Conservation (phyloP, 805 yeast genomes). For the Teunomyces gatunensis region DNA sequence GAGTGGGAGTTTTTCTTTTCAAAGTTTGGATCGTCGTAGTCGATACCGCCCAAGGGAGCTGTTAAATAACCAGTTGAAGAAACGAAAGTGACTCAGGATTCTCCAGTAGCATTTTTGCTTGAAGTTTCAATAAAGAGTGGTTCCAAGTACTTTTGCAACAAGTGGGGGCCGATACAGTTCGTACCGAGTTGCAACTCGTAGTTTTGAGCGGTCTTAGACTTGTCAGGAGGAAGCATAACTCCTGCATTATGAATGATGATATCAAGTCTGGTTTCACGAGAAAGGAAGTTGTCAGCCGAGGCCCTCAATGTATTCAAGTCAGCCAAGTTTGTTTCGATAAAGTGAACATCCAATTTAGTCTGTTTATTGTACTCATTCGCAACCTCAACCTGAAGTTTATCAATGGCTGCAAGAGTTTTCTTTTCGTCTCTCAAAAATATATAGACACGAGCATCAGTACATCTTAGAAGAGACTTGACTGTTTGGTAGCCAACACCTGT, state of each 20-base stretch:
- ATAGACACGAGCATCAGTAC: slow-evolving; percentile 34
- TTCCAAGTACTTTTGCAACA: slow-evolving; percentile 39
- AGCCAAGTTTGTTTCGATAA: slow-evolving; percentile 8
- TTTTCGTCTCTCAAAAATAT: slow-evolving; percentile 32
- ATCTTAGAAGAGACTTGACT: slow-evolving; percentile 24
- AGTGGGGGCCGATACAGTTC: slow-evolving; percentile 45
- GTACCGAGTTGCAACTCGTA: slow-evolving; percentile 46
- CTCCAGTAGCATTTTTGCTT: slow-evolving; percentile 15
- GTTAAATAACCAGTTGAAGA: slow-evolving; percentile 36
- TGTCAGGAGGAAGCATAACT: slow-evolving; percentile 37
- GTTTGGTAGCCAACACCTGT: slow-evolving; percentile 34
- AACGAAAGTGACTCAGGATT: slow-evolving; percentile 45
- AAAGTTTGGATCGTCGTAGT: slow-evolving; percentile 30
- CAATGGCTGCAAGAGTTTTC: slow-evolving; percentile 28
- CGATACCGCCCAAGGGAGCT: slow-evolving; percentile 30
- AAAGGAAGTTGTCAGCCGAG: slow-evolving; percentile 26
- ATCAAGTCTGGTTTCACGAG: slow-evolving; percentile 14
- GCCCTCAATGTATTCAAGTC: slow-evolving; percentile 11
- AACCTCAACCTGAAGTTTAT: slow-evolving; percentile 19
- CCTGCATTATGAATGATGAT: slow-evolving; percentile 25
- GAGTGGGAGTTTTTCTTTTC: slow-evolving; percentile 8
- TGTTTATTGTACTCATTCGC: slow-evolving; percentile 16
- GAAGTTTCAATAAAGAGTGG: slow-evolving; percentile 37
- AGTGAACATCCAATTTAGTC: slow-evolving; percentile 4
- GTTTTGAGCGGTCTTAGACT: slow-evolving; percentile 40